phyloP scores from a whole-genome alignment of 2,329 filamentous ascomycete species.

The Bretziella fagacearum region DNA sequence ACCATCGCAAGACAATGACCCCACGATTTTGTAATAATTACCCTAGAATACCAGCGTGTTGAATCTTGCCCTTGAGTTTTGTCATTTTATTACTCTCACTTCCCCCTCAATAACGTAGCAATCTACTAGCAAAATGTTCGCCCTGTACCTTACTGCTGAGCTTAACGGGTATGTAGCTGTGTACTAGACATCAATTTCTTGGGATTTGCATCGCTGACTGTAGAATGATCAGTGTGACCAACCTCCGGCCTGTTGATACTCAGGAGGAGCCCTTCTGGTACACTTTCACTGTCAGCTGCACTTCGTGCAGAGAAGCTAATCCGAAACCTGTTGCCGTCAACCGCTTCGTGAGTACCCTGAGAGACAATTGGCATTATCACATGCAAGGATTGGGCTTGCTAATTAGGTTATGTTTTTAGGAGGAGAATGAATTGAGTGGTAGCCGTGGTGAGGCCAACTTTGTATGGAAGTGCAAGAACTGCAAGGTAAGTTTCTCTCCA shows the following conservation, averaged over 20 bases:
- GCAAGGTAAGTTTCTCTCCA: conserved; percentile 47
- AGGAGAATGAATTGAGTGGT: conserved; percentile 77
- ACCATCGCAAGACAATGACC: neutral
- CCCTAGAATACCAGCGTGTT: too few relatives aligned
- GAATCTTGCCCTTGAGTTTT: too few relatives aligned
- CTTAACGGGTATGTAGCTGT: conserved; percentile 42
- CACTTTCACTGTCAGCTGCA: conserved; percentile 95
- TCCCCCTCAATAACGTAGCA: neutral
- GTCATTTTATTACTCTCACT: too few relatives aligned
- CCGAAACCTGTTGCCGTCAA: conserved; percentile 73
- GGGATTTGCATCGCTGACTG: conserved; percentile 3
- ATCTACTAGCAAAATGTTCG: conserved; percentile 36
- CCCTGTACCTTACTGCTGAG: conserved; percentile 50
- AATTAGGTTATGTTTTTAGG: conserved; percentile 43
- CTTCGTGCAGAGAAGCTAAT: conserved; percentile 85
- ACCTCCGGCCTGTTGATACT: conserved; percentile 71
- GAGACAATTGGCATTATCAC: too few relatives aligned
- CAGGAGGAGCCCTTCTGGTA: conserved; percentile 79
- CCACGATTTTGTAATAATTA: neutral
- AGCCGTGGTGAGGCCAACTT: conserved; percentile 95
- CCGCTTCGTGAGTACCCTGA: conserved; percentile 74
- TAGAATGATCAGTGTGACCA: conserved; percentile 47
- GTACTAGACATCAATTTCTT: neutral
- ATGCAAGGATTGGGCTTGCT: too few relatives aligned
- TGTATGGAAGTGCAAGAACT: conserved; percentile 98